Evolutionary conservation across 495 filamentous ascomycete species (phyloP), one percentile per base, ranked within the genome.

Genomic region (Podospora sp.): DNA sequence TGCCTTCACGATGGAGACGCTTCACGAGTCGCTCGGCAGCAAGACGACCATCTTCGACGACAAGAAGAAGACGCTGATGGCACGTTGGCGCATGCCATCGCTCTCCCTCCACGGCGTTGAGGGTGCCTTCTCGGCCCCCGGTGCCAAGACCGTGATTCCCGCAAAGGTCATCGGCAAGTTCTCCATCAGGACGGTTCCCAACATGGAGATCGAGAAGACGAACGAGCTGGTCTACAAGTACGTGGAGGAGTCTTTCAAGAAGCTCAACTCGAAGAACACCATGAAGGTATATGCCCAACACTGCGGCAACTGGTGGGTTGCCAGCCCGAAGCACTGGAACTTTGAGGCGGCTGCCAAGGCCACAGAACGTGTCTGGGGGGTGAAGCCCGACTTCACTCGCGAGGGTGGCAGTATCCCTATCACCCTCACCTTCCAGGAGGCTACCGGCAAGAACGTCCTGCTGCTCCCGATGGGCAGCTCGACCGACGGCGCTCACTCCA

Each of bases 151-250:
- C 0, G 95, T 99, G 73, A 99, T 99, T 66, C 95, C 95, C 0
- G 94, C 95, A 67, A 97, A 96, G 81, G 96, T 98, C 49, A 89
- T 89, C 67, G 95, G 96, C 74, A 99, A 99, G 80, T 99, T 99
- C 82, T 96, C 92, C 25, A 96, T 99, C 77, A 88, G 95, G 60
- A 97, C 94, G 52, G 95, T 99, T 26, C 95, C 95, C 27, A 88
- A 99, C 81, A 99, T 99, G 96, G 90, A 97, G 69, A 92, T 90
- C 71, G 87, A 91, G 26, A 86, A 91, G 76, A 94, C 97, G 71
- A 92, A 96, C 80, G 83, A 88, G 69, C 84, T 89, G 46, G 94
- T 98, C 35, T 89, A 88, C 79, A 86, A 90, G 74, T 85, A 95
- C 76, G 83, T 98, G 68, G 83, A 92, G 70, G 83, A 88, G 25